Evolutionary conservation across 1,284 basidiomycete species (phyloP).

Genomic region (Naganishia liquefaciens): DNA sequence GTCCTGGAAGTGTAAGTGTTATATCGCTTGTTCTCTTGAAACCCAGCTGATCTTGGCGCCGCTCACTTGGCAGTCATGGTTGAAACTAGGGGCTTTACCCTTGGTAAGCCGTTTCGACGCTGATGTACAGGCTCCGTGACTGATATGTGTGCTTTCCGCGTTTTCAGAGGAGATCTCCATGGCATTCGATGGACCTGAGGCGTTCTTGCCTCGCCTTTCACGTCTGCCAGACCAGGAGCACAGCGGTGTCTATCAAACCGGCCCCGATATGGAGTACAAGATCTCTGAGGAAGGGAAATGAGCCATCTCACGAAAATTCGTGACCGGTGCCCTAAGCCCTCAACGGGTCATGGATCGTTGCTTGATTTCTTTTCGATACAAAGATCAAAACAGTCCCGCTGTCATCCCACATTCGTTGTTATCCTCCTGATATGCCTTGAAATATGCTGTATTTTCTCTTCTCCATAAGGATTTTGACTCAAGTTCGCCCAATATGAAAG

Average conservation of each 20-base stretch:
- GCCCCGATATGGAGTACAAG: constrained; percentile 16
- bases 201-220: constrained; percentile 11
- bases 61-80: constrained; percentile 44
- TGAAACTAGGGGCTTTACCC: constrained; percentile 51
- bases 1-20: constrained; percentile 37
- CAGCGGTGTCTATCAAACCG: constrained; percentile 8
- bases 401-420: no score
- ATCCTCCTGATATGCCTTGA: no score
- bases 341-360: no score
- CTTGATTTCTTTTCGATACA: no score
- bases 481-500: no score
- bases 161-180: constrained; percentile 47
- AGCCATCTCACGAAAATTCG: no score
- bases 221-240: constrained; percentile 10
- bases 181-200: constrained; percentile 45
- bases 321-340: no score
- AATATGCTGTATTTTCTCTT: no score
- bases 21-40: not conserved
- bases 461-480: no score
- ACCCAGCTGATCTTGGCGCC: constrained; percentile 17
- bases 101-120: constrained; percentile 35
- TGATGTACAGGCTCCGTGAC: not conserved
- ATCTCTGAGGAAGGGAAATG: constrained; percentile 20
- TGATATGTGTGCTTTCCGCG: not conserved
- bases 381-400: no score